Base-by-base conservation (phyloP, 192 early-diverging fungal species). In the Backusella macrospora region DNA sequence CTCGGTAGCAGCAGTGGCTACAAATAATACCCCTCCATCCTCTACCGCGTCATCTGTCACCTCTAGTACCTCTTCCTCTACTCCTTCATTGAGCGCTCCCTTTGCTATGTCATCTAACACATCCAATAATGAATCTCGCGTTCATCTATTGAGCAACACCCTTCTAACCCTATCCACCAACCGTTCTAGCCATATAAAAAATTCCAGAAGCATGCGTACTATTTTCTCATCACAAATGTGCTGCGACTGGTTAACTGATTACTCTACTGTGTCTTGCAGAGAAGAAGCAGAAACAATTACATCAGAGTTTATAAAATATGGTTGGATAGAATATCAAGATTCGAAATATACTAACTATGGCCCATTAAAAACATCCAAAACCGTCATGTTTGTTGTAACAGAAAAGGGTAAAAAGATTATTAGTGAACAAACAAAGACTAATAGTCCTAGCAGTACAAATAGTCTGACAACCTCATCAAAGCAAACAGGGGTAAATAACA, bases 231-330 rank as follows among this genome's bases (percentile, higher is more conserved):
- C 73, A 38, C 63, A 67, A 39, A 48, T 74, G 65, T 74, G 80
- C 16, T 79, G 79, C 13, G 85, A 86, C 5, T 88, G 85, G 85
- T 71, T 88, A 14, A 59, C 83, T 40, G 84, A 86, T n/a, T 81
- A 85, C 45, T 79, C 79, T 1, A 84, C 85, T 0, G 82, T 85
- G 5, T 80, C 85, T 66, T 80, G 76, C 45, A 77, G 75, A 29
- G 79, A 86, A 45, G 87, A 88, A 46, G 84, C 87, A 0, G 73
- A 81, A 45, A 37, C 73, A 10, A 79, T 86, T 21, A 75, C 79
- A 6, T 74, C 71, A 29, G 82, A 85, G 59, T 84, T 86, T 80
- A 64, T 88, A 42, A 65, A 70, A 1, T 76, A 74, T 64, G 76
- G 75, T 6, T 83, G 85, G 59, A 80, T 88, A 21, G 83, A 84